These are phyloP conservation scores for Xeromyces bisporus DNA, from an alignment of 495 filamentous ascomycete species.

Conservation along the genomic window DNA sequence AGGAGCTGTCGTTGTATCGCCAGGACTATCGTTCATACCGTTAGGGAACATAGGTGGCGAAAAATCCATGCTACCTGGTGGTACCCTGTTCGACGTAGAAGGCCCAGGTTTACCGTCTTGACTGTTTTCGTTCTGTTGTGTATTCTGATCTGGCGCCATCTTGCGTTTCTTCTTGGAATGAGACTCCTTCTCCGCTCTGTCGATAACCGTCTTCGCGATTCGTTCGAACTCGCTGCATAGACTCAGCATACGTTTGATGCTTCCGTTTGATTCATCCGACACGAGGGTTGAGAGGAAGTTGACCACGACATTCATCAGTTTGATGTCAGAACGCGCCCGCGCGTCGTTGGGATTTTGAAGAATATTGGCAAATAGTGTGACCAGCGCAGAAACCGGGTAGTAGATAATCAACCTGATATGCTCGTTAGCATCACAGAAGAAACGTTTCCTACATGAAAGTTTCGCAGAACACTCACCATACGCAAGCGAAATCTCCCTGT, in stretches of 20 bases:
- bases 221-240: conserved; percentile 91
- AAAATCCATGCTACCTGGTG: conserved; percentile 14
- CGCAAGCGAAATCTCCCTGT: conserved; percentile 83
- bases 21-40: conserved; percentile 14
- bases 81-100: too few species aligned
- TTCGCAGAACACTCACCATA: conserved; percentile 50
- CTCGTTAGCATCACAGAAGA: conserved; percentile 4
- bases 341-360: conserved; percentile 88
- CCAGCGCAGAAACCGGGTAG: conserved; percentile 87
- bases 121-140: conserved; percentile 6
- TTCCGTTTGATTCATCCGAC: conserved; percentile 58
- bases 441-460: neutral
- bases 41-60: conserved; percentile 18
- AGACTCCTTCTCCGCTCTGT: conserved; percentile 72
- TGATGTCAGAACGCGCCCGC: conserved; percentile 72
- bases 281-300: conserved; percentile 72
- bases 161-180: conserved; percentile 66
- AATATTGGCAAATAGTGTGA: conserved; percentile 93
- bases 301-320: conserved; percentile 82
- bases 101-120: too few species aligned
- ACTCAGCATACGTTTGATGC: conserved; percentile 79
- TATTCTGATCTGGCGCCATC: conserved; percentile 30
- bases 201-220: conserved; percentile 82
- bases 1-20: conserved; percentile 21
- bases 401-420: conserved; percentile 73